Conservation (phyloP, 2,329 filamentous ascomycete species). For the Aspergillus pseudotamarii region DNA sequence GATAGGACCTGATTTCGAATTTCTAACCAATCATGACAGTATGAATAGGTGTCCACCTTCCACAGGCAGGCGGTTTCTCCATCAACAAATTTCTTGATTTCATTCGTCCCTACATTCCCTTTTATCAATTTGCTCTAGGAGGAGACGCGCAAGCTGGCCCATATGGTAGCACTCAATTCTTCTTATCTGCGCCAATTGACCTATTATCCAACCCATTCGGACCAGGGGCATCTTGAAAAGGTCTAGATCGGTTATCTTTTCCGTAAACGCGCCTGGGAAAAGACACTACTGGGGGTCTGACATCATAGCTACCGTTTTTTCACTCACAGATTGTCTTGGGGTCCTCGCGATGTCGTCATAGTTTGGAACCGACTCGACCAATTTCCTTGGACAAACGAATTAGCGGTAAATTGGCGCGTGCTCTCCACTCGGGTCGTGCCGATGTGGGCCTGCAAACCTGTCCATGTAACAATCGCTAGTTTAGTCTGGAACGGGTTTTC, state of each 20-base stretch:
- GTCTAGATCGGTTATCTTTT: neutral
- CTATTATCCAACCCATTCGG: neutral
- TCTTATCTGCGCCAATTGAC: neutral
- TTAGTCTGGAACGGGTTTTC: neutral
- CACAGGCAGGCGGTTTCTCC: neutral
- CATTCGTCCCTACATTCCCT: neutral
- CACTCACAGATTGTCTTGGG: neutral
- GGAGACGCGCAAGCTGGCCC: neutral
- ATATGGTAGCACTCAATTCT: neutral
- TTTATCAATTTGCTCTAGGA: neutral
- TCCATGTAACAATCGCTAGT: conserved; percentile 2
- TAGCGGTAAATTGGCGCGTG: neutral
- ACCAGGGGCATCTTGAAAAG: neutral
- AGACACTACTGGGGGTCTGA: neutral
- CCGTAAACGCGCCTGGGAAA: neutral
- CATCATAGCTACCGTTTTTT: neutral
- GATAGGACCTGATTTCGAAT: neutral
- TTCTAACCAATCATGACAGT: neutral
- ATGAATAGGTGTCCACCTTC: neutral
- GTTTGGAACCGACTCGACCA: neutral
- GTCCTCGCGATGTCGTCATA: conserved; percentile 8
- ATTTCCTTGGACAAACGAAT: conserved; percentile 7
- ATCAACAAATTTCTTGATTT: neutral
- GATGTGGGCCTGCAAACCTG: conserved; percentile 14
- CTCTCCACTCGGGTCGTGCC: conserved; percentile 25